Conservation (phyloP, 805 yeast genomes). For the Yarrowia porcina region DNA sequence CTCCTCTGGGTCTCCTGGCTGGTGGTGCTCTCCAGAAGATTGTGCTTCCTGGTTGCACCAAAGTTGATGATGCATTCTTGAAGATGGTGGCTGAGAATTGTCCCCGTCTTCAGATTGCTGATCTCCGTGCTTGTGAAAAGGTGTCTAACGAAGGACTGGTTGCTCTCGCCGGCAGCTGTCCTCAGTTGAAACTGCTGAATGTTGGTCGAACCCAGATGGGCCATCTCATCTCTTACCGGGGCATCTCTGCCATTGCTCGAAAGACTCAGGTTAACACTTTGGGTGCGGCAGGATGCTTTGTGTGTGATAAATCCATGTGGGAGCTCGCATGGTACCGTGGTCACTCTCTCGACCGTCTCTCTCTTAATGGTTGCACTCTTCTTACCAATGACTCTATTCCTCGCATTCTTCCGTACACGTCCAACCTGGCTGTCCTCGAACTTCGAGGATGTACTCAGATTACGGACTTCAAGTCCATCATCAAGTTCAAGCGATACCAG, state of each 20-base stretch:
- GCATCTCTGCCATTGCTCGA: constrained; percentile 55
- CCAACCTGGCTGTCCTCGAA: constrained; percentile 69
- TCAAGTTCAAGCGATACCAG: constrained; percentile 54
- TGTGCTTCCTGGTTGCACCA: constrained; percentile 67
- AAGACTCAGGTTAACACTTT: constrained; percentile 62
- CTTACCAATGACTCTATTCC: constrained; percentile 61
- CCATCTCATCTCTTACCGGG: constrained; percentile 63
- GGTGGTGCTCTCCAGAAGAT: constrained; percentile 45
- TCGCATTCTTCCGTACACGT: constrained; percentile 50
- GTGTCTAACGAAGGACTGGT: constrained; percentile 74
- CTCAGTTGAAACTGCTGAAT: constrained; percentile 56
- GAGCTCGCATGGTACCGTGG: constrained; percentile 61
- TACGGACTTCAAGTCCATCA: constrained; percentile 58
- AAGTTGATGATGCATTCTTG: constrained; percentile 59
- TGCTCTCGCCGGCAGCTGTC: constrained; percentile 61
- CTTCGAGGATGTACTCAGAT: constrained; percentile 59
- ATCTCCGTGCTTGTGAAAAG: constrained; percentile 77
- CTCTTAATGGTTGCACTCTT: constrained; percentile 67
- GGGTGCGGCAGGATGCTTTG: constrained; percentile 84
- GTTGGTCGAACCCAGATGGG: constrained; percentile 76
- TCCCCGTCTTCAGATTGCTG: constrained; percentile 61
- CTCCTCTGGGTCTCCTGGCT: constrained; percentile 48
- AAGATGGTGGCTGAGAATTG: constrained; percentile 51
- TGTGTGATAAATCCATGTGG: constrained; percentile 78
- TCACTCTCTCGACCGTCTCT: constrained; percentile 55